Conservation (phyloP, 768 basidiomycete species). For the Trametes cingulata region DNA sequence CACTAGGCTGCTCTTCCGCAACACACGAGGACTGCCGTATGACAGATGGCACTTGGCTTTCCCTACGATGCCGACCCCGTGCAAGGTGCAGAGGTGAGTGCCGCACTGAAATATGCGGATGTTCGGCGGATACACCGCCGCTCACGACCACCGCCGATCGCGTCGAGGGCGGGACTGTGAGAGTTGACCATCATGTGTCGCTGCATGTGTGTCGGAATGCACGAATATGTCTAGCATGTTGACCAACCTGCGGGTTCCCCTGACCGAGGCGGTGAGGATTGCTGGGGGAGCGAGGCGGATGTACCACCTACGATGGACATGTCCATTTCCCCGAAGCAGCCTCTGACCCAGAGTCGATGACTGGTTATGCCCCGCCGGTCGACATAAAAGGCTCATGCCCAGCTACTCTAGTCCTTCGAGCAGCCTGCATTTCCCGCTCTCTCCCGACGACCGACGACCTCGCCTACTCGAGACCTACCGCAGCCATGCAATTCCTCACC, state of each 20-base stretch:
- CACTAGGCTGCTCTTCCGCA: no score
- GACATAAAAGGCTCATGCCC: not conserved
- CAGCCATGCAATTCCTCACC: conserved; percentile 19
- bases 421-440: not conserved
- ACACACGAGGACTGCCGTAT: no score
- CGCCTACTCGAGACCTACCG: not conserved
- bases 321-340: not conserved
- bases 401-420: not conserved
- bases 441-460: not conserved
- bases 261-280: not conserved
- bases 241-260: not conserved
- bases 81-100: no score
- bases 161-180: not conserved
- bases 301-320: not conserved
- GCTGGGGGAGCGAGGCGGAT: not conserved
- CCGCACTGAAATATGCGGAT: not conserved
- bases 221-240: not conserved
- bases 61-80: no score
- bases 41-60: no score
- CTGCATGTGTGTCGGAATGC: conserved; percentile 6
- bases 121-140: not conserved
- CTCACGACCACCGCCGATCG: not conserved
- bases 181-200: not conserved
- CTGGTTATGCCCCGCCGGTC: no score
- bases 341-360: no score